phyloP scores from a whole-genome alignment of 345 rosid genomes.

The Clausena lansium region DNA sequence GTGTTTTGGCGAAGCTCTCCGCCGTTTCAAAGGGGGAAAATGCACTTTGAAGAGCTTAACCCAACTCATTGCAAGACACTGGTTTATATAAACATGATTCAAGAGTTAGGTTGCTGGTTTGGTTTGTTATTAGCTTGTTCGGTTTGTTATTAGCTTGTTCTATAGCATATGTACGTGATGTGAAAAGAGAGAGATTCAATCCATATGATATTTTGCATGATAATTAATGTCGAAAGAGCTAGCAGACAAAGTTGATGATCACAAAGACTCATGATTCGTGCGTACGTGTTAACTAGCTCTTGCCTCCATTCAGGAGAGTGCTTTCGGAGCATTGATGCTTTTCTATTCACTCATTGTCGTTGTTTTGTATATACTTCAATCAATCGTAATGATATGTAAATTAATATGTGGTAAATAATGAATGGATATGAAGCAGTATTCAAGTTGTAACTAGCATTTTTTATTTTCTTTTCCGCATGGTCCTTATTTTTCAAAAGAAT shows the following conservation, averaged over 20 bases:
- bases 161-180: neutral
- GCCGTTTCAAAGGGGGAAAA: too few relatives aligned
- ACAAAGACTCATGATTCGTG: neutral
- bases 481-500: too few relatives aligned
- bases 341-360: too few relatives aligned
- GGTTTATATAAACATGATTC: neutral
- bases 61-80: neutral
- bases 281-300: neutral
- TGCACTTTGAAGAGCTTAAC: neutral
- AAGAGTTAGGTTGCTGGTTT: neutral
- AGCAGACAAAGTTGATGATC: neutral
- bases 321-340: too few relatives aligned
- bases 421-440: too few relatives aligned
- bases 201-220: neutral
- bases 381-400: too few relatives aligned
- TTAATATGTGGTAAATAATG: too few relatives aligned
- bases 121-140: neutral
- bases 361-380: too few relatives aligned
- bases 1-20: neutral
- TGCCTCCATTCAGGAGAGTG: too few relatives aligned
- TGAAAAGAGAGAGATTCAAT: neutral
- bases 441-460: too few relatives aligned
- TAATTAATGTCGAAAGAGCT: neutral
- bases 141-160: neutral
- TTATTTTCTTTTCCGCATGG: too few relatives aligned